A percentile compares a stretch with the other conserved stretches of the same genome.
Evolutionary conservation across 2,329 filamentous ascomycete genomes (phyloP).

Genomic region (Waltergamsia citrina): DNA sequence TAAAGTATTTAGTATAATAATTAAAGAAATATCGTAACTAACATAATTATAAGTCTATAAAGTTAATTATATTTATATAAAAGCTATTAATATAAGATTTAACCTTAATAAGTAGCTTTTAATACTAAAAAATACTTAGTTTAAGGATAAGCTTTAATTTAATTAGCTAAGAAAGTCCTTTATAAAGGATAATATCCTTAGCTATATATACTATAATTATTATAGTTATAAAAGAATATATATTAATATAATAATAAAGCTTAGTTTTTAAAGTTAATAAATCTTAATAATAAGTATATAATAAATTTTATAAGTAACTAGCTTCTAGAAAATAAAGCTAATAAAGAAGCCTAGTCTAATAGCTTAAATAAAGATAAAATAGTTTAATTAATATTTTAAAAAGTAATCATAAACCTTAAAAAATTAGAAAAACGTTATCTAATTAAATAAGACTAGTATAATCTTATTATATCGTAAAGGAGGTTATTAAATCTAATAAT

Average conservation of each 20-base stretch:
- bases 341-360: constrained; percentile 2
- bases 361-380: constrained; percentile 1
- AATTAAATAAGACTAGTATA: constrained; percentile 1
- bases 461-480: constrained; percentile 2
- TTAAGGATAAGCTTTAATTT: neutral
- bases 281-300: neutral
- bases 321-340: neutral
- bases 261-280: neutral
- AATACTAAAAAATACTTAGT: neutral
- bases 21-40: too few relatives aligned
- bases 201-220: neutral
- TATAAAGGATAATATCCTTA: neutral
- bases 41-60: too few relatives aligned
- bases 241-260: neutral
- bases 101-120: neutral
- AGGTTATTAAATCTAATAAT: constrained; percentile 1
- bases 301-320: neutral
- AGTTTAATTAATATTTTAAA: constrained; percentile 1
- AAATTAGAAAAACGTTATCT: constrained; percentile 3
- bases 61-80: neutral
- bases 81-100: constrained; percentile 1
- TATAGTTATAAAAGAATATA: neutral
- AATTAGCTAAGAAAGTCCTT: neutral
- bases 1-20: too few relatives aligned
- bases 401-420: neutral